Base-by-base conservation (phyloP, 2,329 filamentous ascomycete genomes). In the Hypomyces rosellus region DNA sequence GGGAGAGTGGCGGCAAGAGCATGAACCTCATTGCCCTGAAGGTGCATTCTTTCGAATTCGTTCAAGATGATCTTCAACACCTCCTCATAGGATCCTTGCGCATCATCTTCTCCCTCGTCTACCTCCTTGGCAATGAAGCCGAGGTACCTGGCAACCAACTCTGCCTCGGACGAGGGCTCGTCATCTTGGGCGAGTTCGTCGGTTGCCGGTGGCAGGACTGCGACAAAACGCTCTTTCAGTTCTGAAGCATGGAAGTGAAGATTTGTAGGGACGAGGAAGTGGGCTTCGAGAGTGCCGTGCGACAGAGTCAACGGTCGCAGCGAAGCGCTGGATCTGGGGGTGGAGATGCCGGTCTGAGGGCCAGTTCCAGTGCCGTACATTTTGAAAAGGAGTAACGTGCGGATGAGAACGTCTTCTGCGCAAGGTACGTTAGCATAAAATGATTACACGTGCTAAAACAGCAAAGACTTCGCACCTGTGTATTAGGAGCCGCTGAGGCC, bases 121-220 rank as follows among this genome's bases (percentile, higher is more conserved):
- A 96, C 87, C 74, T 96, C 88, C 56, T 81, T 76, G 57, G 92
- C 90, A 54, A 96, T 81, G 67, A 89, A 95, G 61, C 89, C 90
- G 66, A 99, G 84, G 72, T 95, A 99, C 67, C 92, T 84, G 55
- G 89, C 91, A 33, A 99, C 89, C 54, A 99, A 79, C 74, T 99
- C 93, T 41, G 89, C 76, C 43, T 91, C 84, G 20, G 95, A 99
- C 36, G 93, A 97, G n/a, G 93, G 93, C 76, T 99, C 95, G 62
- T 99, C 93, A 76, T 99, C 95, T 67, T 92, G 90, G 54, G 93
- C 95, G 57, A 97, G 82, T 76, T 99, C 93, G 68, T 99, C 93
- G 67, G 95, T 99, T 51, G 93, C 88, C 63, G 85, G 78, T 48
- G 95, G 95, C 60, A 99, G 80, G 57, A 85, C 89, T 44, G 88